Base-by-base conservation (phyloP, 441 rosid species). In the Adansonia rubrostipa region DNA sequence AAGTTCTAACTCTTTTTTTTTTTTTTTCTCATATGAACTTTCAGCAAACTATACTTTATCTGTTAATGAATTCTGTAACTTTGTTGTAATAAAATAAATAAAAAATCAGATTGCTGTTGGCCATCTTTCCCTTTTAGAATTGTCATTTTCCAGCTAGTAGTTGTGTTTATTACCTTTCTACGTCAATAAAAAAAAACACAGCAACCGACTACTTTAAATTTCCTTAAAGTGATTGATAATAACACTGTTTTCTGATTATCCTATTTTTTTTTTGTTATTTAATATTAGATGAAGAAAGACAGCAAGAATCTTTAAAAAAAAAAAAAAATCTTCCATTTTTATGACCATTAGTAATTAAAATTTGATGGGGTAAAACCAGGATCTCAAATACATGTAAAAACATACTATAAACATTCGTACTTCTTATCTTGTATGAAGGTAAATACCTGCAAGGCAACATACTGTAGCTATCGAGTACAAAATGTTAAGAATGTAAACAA, bases 161-260 rank as follows among this genome's bases (percentile, higher is more conserved):
- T 70, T 60, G 7, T 24, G 45, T 24, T 47, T 68, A 11, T 13
- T 70, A 14, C 24, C 7, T 10, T 2, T 69, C 19, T 13, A 48
- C 13, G 74, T 28, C 60, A 70, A 48, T 70, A n/a, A 24, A 24
- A 44, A 70, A 70, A 70, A 70, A 70, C 44, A 50, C 60, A 70
- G 20, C 45, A 70, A 50, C 44, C 13, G 20, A 48, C 60, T 24
- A 0, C 44, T 33, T 63, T 62, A 24, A 24, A 24, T 62, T 17
- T 14, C 9, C 68, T 19, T 63, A 24, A 13, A 24, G 19, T 70
- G 19, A 70, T 70, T 50, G 44, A 70, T 28, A 50, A 70, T 14
- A 60, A 50, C 60, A 14, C 14, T 13, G 44, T 51, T 48, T 70
- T 48, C 40, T 22, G 56, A 24, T 22, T 0, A 50, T 69, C 40